A percentile compares a stretch with the other conserved stretches of the same genome.
Evolutionary conservation across 2,329 filamentous ascomycete genomes (phyloP).

Genomic region (Colletotrichum sp.): DNA sequence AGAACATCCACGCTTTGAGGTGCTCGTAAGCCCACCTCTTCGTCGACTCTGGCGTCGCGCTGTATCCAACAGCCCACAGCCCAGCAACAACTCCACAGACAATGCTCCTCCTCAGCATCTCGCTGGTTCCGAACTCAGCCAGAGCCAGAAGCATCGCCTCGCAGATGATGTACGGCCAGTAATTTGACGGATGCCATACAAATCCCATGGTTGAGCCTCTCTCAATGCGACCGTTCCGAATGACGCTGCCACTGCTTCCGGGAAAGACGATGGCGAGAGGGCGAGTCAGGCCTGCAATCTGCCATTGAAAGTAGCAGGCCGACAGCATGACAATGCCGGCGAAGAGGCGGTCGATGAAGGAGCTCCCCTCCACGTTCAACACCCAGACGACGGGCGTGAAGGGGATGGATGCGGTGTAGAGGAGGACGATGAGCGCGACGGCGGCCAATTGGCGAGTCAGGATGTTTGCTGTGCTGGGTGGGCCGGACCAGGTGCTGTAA

Average conservation of each 20-base stretch:
- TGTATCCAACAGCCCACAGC: constrained; percentile 23
- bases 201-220: neutral
- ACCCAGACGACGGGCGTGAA: constrained; percentile 24
- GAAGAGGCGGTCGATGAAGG: constrained; percentile 50
- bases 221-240: constrained; percentile 23
- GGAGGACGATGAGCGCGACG: constrained; percentile 22
- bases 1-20: constrained; percentile 23
- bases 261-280: constrained; percentile 20
- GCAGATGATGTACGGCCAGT: constrained; percentile 24
- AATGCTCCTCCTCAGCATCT: constrained; percentile 21
- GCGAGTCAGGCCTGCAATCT: constrained; percentile 16
- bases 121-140: constrained; percentile 25
- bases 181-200: constrained; percentile 24
- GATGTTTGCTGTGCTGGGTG: neutral
- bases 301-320: constrained; percentile 33
- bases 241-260: neutral
- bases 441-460: constrained; percentile 17
- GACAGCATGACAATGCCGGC: constrained; percentile 40
- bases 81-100: constrained; percentile 20
- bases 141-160: constrained; percentile 23
- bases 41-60: constrained; percentile 21
- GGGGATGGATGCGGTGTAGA: constrained; percentile 25
- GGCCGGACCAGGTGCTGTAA: neutral
- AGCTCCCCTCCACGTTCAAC: constrained; percentile 33
- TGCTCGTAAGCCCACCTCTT: constrained; percentile 25